Evolutionary conservation across 1,139 yeast species (phyloP).

Genomic region (Lodderomyces margitis): DNA sequence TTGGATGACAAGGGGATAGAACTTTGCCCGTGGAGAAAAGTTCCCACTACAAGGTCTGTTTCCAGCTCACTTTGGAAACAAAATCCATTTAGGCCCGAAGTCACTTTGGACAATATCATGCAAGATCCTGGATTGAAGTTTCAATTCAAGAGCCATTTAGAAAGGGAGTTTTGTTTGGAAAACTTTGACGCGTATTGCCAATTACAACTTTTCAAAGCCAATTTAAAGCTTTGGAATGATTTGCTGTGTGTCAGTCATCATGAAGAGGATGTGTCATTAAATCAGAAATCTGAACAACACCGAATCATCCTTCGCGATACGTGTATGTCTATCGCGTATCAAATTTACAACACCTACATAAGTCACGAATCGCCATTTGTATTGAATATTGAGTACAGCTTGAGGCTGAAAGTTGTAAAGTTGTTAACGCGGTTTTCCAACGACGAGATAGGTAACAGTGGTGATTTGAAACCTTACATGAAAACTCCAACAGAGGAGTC

Average conservation of each 20-base stretch:
- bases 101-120: slow-evolving; percentile 47
- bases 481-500: slow-evolving; percentile 11
- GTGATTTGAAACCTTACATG: slow-evolving; percentile 7
- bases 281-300: background rate
- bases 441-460: background rate
- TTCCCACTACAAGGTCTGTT: background rate
- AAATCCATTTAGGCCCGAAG: background rate
- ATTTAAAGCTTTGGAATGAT: slow-evolving; percentile 19
- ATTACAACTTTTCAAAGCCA: slow-evolving; percentile 41
- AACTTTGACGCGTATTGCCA: slow-evolving; percentile 71
- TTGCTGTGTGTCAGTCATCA: slow-evolving; percentile 1
- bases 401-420: slow-evolving; percentile 49
- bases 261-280: slow-evolving; percentile 5
- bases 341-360: slow-evolving; percentile 65
- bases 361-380: slow-evolving; percentile 70
- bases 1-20: slow-evolving; percentile 11
- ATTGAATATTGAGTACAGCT: slow-evolving; percentile 63
- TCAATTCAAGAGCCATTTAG: slow-evolving; percentile 64
- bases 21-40: slow-evolving; percentile 13
- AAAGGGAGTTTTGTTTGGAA: slow-evolving; percentile 67
- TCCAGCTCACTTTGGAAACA: background rate
- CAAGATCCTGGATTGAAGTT: slow-evolving; percentile 78
- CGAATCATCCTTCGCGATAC: slow-evolving; percentile 32
- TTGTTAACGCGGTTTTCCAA: slow-evolving; percentile 31
- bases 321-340: slow-evolving; percentile 55